Conservation (phyloP, 192 early-diverging fungal genomes). For the Podila minutissima region DNA sequence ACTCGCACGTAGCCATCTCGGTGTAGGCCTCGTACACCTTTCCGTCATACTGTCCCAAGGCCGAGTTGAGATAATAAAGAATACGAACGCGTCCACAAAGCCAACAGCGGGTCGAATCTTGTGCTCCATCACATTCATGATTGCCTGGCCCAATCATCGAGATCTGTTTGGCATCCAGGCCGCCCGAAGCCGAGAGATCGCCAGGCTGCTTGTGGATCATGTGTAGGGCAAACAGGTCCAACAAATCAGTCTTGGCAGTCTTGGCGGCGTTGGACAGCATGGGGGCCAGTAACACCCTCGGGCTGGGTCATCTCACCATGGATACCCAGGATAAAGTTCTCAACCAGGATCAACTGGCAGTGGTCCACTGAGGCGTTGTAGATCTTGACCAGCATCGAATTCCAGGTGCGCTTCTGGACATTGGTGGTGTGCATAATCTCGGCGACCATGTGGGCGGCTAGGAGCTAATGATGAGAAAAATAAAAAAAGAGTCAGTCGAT, state of each 20-base stretch:
- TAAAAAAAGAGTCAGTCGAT: too few species aligned
- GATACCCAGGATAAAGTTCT: constrained; percentile 76
- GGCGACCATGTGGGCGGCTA: constrained; percentile 71
- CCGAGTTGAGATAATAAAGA: constrained; percentile 77
- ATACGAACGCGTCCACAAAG: constrained; percentile 82
- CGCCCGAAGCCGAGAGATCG: constrained; percentile 67
- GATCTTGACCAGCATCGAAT: constrained; percentile 80
- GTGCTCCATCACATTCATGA: constrained; percentile 63
- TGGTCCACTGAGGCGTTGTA: constrained; percentile 78
- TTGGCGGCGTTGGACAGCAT: constrained; percentile 52
- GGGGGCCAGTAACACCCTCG: constrained; percentile 32
- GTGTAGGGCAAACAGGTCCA: constrained; percentile 66
- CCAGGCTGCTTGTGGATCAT: constrained; percentile 77
- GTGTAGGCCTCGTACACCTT: constrained; percentile 83
- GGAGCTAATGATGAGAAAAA: constrained; percentile 47
- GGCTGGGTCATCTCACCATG: constrained; percentile 53
- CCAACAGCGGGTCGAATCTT: constrained; percentile 78
- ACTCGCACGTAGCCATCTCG: constrained; percentile 78
- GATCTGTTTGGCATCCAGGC: constrained; percentile 61
- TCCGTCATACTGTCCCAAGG: constrained; percentile 80
- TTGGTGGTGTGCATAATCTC: constrained; percentile 71
- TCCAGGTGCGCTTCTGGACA: constrained; percentile 71
- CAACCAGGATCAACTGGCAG: constrained; percentile 78
- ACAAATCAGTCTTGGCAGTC: constrained; percentile 55
- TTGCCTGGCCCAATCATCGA: constrained; percentile 58